These are phyloP conservation scores for Arthrinium phaeospermum DNA, from an alignment of 2,329 filamentous ascomycete genomes.

Conservation along the genomic window DNA sequence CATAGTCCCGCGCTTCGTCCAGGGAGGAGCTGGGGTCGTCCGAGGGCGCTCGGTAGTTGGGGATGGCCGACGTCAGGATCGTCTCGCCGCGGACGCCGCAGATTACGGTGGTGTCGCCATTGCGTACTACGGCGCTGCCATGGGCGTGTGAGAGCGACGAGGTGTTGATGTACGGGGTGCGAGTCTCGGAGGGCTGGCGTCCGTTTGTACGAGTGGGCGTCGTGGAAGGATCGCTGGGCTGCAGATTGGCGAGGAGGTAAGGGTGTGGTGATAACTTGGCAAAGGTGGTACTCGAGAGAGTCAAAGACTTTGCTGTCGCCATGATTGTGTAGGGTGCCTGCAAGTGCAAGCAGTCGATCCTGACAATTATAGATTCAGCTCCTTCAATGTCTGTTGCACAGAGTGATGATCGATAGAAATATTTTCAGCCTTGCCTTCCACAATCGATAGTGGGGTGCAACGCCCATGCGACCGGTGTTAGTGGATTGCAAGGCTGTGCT, in stretches of 20 bases:
- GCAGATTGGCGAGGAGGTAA: conserved; percentile 88
- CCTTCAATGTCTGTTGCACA: background rate
- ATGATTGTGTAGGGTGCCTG: conserved; percentile 29
- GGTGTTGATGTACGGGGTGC: conserved; percentile 77
- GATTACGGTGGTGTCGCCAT: conserved; percentile 92
- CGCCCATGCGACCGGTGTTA: background rate
- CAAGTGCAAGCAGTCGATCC: background rate
- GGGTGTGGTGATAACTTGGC: conserved; percentile 88
- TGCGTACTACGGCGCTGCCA: conserved; percentile 85
- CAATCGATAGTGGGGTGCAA: conserved; percentile 12
- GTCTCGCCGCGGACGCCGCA: conserved; percentile 91
- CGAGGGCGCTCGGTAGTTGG: conserved; percentile 62
- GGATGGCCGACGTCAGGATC: conserved; percentile 75
- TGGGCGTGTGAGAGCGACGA: conserved; percentile 88
- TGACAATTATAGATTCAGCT: background rate
- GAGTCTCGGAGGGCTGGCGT: conserved; percentile 71
- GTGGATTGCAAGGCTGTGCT: background rate
- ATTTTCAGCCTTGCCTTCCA: conserved; percentile 12
- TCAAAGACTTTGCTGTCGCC: conserved; percentile 49
- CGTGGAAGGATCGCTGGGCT: conserved; percentile 56
- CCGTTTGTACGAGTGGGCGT: conserved; percentile 80
- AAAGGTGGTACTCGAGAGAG: conserved; percentile 71
- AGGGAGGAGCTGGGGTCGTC: conserved; percentile 42
- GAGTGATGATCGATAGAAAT: conserved; percentile 6
- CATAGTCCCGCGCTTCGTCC: conserved; percentile 63